Evolutionary conservation across 148 eudicot genomes (phyloP).

Genomic region (Rhododendron vialii): DNA sequence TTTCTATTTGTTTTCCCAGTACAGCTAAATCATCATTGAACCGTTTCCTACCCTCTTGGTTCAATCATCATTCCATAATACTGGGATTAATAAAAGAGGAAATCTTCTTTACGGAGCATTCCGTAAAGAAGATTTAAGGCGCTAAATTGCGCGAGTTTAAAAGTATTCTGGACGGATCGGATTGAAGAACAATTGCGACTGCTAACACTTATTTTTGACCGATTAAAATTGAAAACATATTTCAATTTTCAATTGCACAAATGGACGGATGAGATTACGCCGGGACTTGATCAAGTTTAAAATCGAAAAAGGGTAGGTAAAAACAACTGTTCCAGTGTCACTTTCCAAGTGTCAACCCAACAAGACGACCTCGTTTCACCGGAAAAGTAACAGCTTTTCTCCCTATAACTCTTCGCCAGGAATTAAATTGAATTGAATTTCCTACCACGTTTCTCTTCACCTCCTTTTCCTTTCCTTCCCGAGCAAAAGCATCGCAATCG

Average conservation of each 20-base stretch:
- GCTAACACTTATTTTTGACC: too few species aligned
- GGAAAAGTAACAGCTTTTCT: neutral
- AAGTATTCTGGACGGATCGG: too few species aligned
- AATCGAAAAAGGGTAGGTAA: neutral
- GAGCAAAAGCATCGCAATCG: neutral
- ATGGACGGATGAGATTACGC: too few species aligned
- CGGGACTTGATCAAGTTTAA: too few species aligned
- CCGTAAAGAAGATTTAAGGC: too few species aligned
- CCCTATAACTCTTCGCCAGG: neutral
- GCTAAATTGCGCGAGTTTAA: too few species aligned
- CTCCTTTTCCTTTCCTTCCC: neutral
- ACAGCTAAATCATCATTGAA: too few species aligned
- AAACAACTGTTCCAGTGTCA: neutral
- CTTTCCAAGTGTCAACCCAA: neutral
- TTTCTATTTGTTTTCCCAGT: too few species aligned
- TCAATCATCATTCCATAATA: neutral
- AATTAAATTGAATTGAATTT: neutral
- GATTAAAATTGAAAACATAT: too few species aligned
- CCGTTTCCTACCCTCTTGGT: neutral
- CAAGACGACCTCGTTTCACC: neutral
- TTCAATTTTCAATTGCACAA: fast-evolving
- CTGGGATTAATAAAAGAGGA: too few species aligned
- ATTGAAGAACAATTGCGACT: too few species aligned
- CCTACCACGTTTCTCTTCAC: neutral
- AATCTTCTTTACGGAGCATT: too few species aligned